Conservation (phyloP, 2,329 filamentous ascomycete genomes). For the Monosporascus sp. region DNA sequence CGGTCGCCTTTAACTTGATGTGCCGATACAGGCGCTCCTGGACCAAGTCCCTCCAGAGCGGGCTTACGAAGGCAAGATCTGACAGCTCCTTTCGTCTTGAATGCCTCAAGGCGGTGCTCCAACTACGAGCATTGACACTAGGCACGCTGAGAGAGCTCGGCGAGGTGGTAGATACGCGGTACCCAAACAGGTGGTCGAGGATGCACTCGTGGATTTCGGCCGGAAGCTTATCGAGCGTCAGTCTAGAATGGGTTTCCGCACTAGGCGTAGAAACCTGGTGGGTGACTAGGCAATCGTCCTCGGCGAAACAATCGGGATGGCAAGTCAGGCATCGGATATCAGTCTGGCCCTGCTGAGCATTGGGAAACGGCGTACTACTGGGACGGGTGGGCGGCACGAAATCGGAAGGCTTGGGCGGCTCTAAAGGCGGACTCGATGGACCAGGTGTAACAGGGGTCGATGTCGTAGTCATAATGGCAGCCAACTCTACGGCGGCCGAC, state of each 20-base stretch:
- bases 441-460: constrained; percentile 53
- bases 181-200: constrained; percentile 66
- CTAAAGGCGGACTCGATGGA: constrained; percentile 46
- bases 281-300: constrained; percentile 20
- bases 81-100: constrained; percentile 63
- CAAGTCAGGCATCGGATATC: constrained; percentile 37
- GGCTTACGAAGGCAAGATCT: constrained; percentile 57
- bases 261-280: constrained; percentile 19
- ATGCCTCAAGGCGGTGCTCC: constrained; percentile 61
- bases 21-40: constrained; percentile 70
- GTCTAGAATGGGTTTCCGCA: constrained; percentile 21
- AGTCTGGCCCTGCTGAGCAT: constrained; percentile 44
- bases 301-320: constrained; percentile 27
- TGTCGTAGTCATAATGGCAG: constrained; percentile 40
- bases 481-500: constrained; percentile 36
- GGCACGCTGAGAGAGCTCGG: constrained; percentile 50
- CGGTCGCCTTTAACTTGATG: constrained; percentile 69
- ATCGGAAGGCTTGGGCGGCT: constrained; percentile 41
- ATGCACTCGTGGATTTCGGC: constrained; percentile 69
- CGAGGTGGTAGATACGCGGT: constrained; percentile 56
- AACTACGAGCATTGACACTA: constrained; percentile 48
- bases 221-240: constrained; percentile 51
- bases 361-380: constrained; percentile 56
- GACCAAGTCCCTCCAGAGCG: constrained; percentile 61
- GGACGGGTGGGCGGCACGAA: constrained; percentile 48